Evolutionary conservation across 768 basidiomycete genomes (phyloP).

Genomic region (Infundibulicybe gibba): DNA sequence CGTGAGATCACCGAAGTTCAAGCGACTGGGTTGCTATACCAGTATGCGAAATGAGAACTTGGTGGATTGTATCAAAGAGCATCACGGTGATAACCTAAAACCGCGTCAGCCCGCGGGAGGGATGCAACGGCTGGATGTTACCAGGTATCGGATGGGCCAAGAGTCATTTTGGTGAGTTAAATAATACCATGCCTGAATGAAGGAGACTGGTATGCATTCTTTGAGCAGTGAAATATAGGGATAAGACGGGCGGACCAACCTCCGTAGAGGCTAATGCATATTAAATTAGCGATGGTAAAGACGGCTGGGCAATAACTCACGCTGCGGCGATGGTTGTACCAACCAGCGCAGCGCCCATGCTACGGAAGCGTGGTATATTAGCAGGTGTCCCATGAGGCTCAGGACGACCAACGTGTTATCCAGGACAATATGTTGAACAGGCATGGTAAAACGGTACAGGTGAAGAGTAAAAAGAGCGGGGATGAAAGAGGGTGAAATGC

Average conservation of each 20-base stretch:
- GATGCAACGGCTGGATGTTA: constrained; percentile 9
- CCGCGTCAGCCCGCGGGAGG: neutral
- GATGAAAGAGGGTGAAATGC: constrained; percentile 4
- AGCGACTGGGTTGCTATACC: constrained; percentile 21
- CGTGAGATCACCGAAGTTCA: neutral
- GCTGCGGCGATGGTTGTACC: constrained; percentile 44
- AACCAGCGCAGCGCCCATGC: constrained; percentile 46
- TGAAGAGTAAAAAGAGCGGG: constrained; percentile 3
- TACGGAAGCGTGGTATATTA: constrained; percentile 12
- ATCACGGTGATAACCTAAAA: constrained; percentile 46
- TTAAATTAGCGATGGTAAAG: too few species aligned
- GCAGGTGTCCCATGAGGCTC: neutral
- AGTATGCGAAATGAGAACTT: constrained; percentile 49
- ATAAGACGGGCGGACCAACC: constrained; percentile 24
- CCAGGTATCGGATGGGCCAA: constrained; percentile 45
- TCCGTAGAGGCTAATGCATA: constrained; percentile 40
- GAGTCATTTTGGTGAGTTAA: constrained; percentile 45
- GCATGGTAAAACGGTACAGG: constrained; percentile 4
- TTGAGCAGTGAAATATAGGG: neutral
- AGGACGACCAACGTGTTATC: constrained; percentile 13
- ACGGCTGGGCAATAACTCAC: too few species aligned
- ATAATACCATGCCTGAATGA: constrained; percentile 54
- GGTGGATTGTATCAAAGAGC: constrained; percentile 49
- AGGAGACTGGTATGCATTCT: constrained; percentile 35
- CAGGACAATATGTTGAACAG: constrained; percentile 8